Evolutionary conservation across 495 filamentous ascomycete species (phyloP).

Genomic region (Penicillium crystallinum): DNA sequence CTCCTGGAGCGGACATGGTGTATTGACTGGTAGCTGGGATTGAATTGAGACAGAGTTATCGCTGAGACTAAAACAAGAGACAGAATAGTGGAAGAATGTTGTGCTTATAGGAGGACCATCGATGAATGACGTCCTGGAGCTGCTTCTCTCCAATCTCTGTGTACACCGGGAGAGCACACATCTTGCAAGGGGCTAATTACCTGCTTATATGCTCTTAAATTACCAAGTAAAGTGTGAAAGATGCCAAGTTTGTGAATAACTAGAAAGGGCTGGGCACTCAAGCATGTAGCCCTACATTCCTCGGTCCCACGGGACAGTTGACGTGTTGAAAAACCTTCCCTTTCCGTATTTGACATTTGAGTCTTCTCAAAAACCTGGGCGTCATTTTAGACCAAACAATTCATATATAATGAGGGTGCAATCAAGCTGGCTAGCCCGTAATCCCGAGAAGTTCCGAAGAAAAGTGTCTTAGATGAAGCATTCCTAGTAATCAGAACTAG

Average conservation of each 20-base stretch:
- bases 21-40: background rate
- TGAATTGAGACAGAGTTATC: too few species aligned
- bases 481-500: too few species aligned
- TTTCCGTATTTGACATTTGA: background rate
- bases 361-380: background rate
- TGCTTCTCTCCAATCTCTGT: background rate
- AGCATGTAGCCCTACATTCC: conserved; percentile 1
- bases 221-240: background rate
- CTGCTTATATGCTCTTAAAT: background rate
- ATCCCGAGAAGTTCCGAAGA: background rate
- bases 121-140: background rate
- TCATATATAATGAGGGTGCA: too few species aligned
- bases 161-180: background rate
- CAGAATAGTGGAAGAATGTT: background rate
- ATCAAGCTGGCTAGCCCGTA: background rate
- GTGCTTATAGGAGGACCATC: background rate
- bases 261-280: background rate
- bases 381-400: too few species aligned
- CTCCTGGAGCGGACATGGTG: background rate
- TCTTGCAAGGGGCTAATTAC: background rate
- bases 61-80: too few species aligned
- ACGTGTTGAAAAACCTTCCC: background rate
- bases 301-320: background rate
- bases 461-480: too few species aligned
- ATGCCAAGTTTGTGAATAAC: background rate